Conservation (phyloP, 2,329 filamentous ascomycete genomes). For the Alternaria dauci region DNA sequence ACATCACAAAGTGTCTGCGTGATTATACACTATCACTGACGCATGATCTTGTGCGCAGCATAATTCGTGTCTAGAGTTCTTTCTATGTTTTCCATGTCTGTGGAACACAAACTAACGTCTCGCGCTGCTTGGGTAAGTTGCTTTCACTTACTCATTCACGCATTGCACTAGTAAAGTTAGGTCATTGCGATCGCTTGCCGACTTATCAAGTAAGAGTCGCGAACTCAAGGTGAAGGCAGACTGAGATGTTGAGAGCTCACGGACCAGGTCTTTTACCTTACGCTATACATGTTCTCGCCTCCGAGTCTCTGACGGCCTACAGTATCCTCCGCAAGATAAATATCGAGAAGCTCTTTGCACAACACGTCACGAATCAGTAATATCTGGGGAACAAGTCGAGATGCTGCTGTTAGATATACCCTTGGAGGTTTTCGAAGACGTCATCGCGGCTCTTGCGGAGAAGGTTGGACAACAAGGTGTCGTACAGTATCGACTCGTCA, state of each 20-base stretch:
- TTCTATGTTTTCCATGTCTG: too few species aligned
- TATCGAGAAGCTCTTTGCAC: not conserved
- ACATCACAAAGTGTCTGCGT: too few species aligned
- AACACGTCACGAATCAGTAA: not conserved
- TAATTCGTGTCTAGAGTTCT: too few species aligned
- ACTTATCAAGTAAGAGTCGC: not conserved
- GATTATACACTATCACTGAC: too few species aligned
- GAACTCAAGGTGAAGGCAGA: not conserved
- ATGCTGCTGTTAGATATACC: not conserved
- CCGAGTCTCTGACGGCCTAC: not conserved
- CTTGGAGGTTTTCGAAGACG: not conserved
- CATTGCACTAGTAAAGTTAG: too few species aligned
- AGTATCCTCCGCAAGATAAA: not conserved
- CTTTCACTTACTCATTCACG: not conserved
- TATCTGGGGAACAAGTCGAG: not conserved
- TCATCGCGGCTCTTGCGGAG: not conserved
- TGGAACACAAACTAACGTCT: not conserved
- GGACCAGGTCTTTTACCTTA: not conserved
- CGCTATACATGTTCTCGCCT: not conserved
- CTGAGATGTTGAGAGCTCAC: not conserved
- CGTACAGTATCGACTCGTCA: not conserved
- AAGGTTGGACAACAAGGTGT: not conserved
- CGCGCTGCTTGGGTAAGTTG: not conserved
- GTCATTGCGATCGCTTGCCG: not conserved
- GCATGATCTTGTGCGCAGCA: too few species aligned